Evolutionary conservation across 2,329 filamentous ascomycete species (phyloP).

Genomic region (Mycosphaerella arachidis): DNA sequence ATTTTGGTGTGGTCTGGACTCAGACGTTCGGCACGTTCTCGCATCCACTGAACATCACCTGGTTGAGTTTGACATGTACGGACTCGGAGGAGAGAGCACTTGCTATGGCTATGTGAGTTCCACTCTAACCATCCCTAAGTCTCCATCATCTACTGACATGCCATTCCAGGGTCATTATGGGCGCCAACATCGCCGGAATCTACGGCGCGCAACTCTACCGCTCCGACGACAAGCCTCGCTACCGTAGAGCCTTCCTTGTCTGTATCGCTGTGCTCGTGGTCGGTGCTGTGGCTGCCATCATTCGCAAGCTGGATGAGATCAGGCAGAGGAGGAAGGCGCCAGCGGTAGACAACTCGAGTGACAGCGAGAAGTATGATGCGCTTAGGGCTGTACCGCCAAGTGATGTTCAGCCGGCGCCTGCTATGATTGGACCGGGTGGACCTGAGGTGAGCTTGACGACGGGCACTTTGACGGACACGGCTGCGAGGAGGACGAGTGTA

Average conservation of each 20-base stretch:
- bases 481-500: conserved; percentile 1
- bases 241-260: conserved; percentile 49
- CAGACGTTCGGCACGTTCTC: conserved; percentile 53
- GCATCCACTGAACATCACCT: conserved; percentile 57
- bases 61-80: conserved; percentile 54
- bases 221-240: conserved; percentile 48
- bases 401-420: conserved; percentile 11
- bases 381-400: conserved; percentile 10
- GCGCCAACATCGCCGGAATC: conserved; percentile 58
- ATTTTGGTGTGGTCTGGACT: conserved; percentile 55
- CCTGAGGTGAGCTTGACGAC: conserved; percentile 1
- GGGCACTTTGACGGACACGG: neutral
- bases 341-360: conserved; percentile 5
- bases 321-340: conserved; percentile 11
- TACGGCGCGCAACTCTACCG: conserved; percentile 59
- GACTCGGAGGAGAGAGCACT: conserved; percentile 56
- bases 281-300: conserved; percentile 40
- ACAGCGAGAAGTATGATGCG: conserved; percentile 5
- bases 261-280: conserved; percentile 43
- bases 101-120: conserved; percentile 51
- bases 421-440: neutral
- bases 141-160: neutral
- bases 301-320: conserved; percentile 44
- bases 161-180: conserved; percentile 52
- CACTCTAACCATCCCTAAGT: neutral